Conservation (phyloP, 140 eudicot species). For the Bidens hawaiensis region DNA sequence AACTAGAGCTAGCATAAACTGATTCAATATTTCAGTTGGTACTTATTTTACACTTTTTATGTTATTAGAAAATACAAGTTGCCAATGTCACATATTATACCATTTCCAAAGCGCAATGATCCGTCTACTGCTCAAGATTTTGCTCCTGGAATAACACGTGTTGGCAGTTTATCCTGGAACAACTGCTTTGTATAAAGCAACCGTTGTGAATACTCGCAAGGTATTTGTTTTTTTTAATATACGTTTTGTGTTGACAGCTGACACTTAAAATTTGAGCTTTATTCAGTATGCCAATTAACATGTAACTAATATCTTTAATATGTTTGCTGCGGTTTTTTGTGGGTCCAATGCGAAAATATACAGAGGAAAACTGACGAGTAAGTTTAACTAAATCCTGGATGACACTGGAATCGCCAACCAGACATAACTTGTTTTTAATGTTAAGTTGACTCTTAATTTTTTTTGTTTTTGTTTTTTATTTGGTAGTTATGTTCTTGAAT, state of each 20-base stretch:
- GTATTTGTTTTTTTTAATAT: constrained; percentile 26
- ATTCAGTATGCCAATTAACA: background rate
- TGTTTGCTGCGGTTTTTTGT: constrained; percentile 15
- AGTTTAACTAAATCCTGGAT: constrained; percentile 16
- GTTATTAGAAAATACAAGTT: constrained; percentile 70
- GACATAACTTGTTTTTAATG: background rate
- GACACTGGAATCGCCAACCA: no score
- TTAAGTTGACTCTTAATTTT: background rate
- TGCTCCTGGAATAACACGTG: constrained; percentile 74
- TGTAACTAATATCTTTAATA: constrained; percentile 18
- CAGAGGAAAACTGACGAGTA: constrained; percentile 88
- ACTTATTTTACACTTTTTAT: background rate
- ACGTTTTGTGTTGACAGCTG: background rate
- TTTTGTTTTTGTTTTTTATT: constrained; percentile 1
- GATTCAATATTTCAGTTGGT: background rate
- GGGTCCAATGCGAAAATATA: constrained; percentile 6
- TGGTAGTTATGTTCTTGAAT: constrained; percentile 64
- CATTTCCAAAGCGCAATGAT: constrained; percentile 74
- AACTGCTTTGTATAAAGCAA: constrained; percentile 91
- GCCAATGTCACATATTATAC: constrained; percentile 81
- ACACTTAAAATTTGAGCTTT: no score
- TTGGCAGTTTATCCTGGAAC: constrained; percentile 96
- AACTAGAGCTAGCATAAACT: constrained; percentile 1
- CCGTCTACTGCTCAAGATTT: constrained; percentile 78
- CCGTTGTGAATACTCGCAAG: constrained; percentile 85